Evolutionary conservation across 331 rosid genomes (phyloP).

Genomic region (Stylosanthes scabra): DNA sequence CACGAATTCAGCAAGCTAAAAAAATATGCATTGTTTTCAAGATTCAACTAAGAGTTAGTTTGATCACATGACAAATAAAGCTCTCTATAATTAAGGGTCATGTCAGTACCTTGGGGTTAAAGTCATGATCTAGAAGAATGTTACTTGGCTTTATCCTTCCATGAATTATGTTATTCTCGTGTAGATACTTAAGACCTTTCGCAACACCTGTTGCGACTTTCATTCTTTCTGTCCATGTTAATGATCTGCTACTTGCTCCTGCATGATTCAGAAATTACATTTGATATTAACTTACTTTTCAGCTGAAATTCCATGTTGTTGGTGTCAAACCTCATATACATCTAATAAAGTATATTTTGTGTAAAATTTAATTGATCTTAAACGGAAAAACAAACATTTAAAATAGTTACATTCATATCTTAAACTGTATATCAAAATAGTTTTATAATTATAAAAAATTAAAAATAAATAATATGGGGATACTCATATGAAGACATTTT

Average conservation of each 20-base stretch:
- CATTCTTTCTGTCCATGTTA: conserved; percentile 58
- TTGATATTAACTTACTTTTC: conserved; percentile 3
- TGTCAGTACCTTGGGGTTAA: conserved; percentile 47
- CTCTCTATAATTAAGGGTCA: conserved; percentile 23
- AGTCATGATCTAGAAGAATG: conserved; percentile 55
- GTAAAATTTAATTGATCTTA: too few species aligned
- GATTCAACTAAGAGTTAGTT: conserved; percentile 10
- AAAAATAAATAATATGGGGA: too few species aligned
- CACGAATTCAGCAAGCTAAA: conserved; percentile 53
- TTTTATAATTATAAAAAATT: too few species aligned
- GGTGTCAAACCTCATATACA: neutral
- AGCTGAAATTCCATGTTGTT: neutral
- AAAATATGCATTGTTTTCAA: conserved; percentile 7
- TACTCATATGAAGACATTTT: too few species aligned
- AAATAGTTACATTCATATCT: too few species aligned
- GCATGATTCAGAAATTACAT: conserved; percentile 32
- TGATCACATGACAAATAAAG: conserved; percentile 3
- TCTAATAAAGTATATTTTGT: too few species aligned
- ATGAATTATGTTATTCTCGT: conserved; percentile 52
- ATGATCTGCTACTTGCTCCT: conserved; percentile 38
- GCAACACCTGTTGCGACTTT: conserved; percentile 50
- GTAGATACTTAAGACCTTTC: conserved; percentile 49
- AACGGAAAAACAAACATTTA: too few species aligned
- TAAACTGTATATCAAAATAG: too few species aligned
- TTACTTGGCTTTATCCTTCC: conserved; percentile 55